Evolutionary conservation across 164 flowering plant genomes (phyloP).

Genomic region (Aristolochia contorta): DNA sequence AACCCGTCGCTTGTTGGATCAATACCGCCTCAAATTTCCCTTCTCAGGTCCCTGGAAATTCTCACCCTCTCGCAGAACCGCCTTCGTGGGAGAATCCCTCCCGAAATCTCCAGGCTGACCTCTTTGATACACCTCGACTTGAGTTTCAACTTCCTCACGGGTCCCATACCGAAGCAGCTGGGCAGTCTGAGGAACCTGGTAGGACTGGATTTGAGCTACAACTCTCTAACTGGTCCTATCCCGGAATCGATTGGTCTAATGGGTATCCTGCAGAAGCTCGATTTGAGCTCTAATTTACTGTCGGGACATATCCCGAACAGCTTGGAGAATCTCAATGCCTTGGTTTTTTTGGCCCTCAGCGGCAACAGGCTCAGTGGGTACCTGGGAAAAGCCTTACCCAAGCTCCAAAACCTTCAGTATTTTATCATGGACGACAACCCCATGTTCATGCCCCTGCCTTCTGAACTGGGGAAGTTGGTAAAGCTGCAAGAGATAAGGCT

Average conservation of each 20-base stretch:
- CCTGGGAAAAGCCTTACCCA: constrained; percentile 42
- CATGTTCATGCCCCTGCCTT: constrained; percentile 46
- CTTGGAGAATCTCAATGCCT: constrained; percentile 35
- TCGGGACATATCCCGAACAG: constrained; percentile 43
- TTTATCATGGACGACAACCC: constrained; percentile 82
- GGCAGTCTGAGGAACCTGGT: constrained; percentile 50
- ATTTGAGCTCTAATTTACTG: constrained; percentile 66
- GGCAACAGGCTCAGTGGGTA: constrained; percentile 44
- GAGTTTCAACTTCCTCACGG: constrained; percentile 65
- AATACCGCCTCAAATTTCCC: constrained; percentile 59
- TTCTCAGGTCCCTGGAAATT: constrained; percentile 43
- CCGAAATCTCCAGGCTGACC: constrained; percentile 25
- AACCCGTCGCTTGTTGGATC: constrained; percentile 56
- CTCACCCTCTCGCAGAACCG: constrained; percentile 78
- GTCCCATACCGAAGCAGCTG: constrained; percentile 44
- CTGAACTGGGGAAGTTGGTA: constrained; percentile 38
- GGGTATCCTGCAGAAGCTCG: constrained; percentile 69
- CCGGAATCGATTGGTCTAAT: constrained; percentile 57
- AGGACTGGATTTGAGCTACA: constrained; percentile 79
- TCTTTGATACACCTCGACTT: constrained; percentile 66
- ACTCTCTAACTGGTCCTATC: constrained; percentile 42
- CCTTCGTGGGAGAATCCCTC: constrained; percentile 45
- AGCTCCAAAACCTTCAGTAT: constrained; percentile 56
- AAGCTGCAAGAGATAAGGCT: constrained; percentile 77
- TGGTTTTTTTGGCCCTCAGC: constrained; percentile 65